phyloP scores from a whole-genome alignment of 192 early-diverging fungal species.

The Backusella liffmaniae region DNA sequence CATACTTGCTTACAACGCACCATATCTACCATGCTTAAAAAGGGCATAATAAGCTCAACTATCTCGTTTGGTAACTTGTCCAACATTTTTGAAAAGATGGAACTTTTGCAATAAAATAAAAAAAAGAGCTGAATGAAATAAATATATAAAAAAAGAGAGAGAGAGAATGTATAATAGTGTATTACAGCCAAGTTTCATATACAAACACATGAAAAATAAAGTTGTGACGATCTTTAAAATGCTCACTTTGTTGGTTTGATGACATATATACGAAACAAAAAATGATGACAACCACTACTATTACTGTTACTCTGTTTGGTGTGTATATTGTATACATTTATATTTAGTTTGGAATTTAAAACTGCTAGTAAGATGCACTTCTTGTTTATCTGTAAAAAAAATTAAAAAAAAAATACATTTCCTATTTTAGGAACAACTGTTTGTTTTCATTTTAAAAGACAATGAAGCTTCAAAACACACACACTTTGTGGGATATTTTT shows the following conservation, averaged over 20 bases:
- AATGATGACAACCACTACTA: background rate
- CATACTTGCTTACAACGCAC: background rate
- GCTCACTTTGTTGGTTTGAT: background rate
- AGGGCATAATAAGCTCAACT: background rate
- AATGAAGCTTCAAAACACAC: too few species aligned
- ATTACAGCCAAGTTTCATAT: background rate
- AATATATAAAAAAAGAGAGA: background rate
- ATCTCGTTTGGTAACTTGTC: background rate
- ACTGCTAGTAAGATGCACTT: background rate
- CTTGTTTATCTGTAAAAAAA: background rate
- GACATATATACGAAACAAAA: background rate
- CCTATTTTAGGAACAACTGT: background rate
- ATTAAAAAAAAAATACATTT: background rate
- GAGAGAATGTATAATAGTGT: background rate
- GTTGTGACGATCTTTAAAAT: background rate
- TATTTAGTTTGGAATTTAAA: background rate
- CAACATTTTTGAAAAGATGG: background rate
- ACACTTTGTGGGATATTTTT: too few species aligned
- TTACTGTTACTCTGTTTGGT: background rate
- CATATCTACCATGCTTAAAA: background rate
- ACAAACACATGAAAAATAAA: background rate
- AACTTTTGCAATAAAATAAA: too few species aligned
- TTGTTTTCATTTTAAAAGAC: background rate
- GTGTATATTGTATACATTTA: background rate
- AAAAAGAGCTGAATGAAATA: background rate